Conservation (phyloP, 352 stramenopile genomes). For the Phytophthora litchii region DNA sequence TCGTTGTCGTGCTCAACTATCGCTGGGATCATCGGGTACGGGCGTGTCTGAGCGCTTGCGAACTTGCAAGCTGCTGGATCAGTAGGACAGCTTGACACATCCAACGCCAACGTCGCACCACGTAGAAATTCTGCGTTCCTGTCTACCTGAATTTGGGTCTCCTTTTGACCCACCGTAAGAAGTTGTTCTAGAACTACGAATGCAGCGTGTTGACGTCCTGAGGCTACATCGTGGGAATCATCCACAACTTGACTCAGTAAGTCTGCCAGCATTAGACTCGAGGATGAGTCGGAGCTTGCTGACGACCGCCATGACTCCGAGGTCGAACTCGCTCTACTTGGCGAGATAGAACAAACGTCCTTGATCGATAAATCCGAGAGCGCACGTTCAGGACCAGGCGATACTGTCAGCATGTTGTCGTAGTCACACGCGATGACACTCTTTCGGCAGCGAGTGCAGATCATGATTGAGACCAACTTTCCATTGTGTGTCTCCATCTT, state of each 20-base stretch:
- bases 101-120: conserved; percentile 14
- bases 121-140: conserved; percentile 15
- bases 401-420: conserved; percentile 26
- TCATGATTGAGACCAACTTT: conserved; percentile 24
- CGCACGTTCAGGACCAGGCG: conserved; percentile 14
- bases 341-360: neutral
- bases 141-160: conserved; percentile 16
- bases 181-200: conserved; percentile 33
- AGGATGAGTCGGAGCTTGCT: conserved; percentile 3
- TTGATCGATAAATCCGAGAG: neutral
- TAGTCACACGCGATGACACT: conserved; percentile 34
- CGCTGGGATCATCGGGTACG: conserved; percentile 28
- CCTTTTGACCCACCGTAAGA: conserved; percentile 15
- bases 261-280: conserved; percentile 24
- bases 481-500: conserved; percentile 43
- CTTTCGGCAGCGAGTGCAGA: conserved; percentile 31
- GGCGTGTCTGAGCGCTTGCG: conserved; percentile 14
- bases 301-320: conserved; percentile 6
- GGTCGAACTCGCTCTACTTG: neutral
- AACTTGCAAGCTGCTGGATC: conserved; percentile 28
- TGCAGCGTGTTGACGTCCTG: conserved; percentile 19
- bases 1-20: neutral
- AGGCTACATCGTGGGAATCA: neutral
- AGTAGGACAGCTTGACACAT: conserved; percentile 18
- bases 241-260: conserved; percentile 22